Conservation (phyloP, 2,329 filamentous ascomycete genomes). For the Neopestalotiopsis sp. region DNA sequence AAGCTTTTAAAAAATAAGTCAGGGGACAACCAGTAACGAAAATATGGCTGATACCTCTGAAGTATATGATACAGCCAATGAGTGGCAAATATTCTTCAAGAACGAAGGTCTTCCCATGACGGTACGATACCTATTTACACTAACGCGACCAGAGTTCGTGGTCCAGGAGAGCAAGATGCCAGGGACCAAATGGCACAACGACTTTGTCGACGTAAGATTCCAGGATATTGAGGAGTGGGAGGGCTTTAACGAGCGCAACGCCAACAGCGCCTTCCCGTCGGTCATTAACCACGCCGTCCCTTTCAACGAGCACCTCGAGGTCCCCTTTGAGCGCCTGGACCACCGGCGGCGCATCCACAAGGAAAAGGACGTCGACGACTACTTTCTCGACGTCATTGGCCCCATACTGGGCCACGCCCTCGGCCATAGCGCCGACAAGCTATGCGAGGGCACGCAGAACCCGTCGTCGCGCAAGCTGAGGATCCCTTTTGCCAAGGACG, state of each 20-base stretch:
- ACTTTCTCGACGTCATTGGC: background rate
- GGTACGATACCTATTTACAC: conserved; percentile 31
- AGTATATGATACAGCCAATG: background rate
- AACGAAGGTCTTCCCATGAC: background rate
- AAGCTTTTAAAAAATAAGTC: background rate
- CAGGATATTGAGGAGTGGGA: background rate
- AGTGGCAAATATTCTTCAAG: background rate
- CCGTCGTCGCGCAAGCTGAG: background rate
- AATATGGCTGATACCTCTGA: background rate
- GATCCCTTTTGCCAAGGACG: background rate
- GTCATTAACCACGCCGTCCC: background rate
- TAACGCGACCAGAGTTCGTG: conserved; percentile 26
- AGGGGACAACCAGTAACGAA: background rate
- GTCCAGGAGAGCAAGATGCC: background rate
- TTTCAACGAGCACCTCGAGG: background rate
- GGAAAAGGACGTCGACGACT: background rate
- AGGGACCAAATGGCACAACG: background rate
- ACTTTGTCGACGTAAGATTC: background rate
- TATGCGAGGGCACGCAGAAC: background rate
- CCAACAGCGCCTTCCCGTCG: background rate
- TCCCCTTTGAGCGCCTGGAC: background rate
- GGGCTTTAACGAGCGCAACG: background rate
- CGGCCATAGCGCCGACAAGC: no score
- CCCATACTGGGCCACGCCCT: background rate
- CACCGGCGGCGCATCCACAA: background rate